phyloP scores from a whole-genome alignment of 176 grass and related monocot species.

The Ensete ventricosum region DNA sequence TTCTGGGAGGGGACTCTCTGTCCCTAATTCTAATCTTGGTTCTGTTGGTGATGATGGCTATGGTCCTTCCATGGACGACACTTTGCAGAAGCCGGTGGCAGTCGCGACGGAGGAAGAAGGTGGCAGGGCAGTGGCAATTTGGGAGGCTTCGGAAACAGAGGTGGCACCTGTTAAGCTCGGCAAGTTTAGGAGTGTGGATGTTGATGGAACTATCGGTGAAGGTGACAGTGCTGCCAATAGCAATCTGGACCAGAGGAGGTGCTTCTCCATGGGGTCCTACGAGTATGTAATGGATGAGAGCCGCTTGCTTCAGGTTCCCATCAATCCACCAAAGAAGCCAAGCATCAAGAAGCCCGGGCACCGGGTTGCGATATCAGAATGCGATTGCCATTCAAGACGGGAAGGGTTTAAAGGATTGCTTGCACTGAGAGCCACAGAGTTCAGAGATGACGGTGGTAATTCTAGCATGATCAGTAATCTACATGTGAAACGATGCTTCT shows the following conservation, averaged over 20 bases:
- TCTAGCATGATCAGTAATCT: slow-evolving; percentile 15
- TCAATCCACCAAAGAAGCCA: slow-evolving; percentile 71
- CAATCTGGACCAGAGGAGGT: slow-evolving; percentile 55
- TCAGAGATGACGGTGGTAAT: neutral
- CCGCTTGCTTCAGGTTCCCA: slow-evolving; percentile 47
- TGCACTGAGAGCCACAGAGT: slow-evolving; percentile 11
- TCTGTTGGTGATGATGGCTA: slow-evolving; percentile 25
- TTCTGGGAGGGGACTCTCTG: slow-evolving; percentile 39
- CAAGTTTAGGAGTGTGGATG: slow-evolving; percentile 64
- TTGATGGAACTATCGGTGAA: slow-evolving; percentile 26
- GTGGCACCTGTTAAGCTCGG: slow-evolving; percentile 78
- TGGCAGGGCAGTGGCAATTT: too few relatives aligned
- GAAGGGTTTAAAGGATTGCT: slow-evolving; percentile 44
- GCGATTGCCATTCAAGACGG: slow-evolving; percentile 65
- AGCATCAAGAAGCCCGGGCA: slow-evolving; percentile 23
- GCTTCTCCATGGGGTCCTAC: slow-evolving; percentile 90
- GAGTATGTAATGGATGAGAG: slow-evolving; percentile 86
- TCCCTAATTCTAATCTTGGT: slow-evolving; percentile 24
- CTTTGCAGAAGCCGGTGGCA: slow-evolving; percentile 17
- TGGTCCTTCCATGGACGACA: slow-evolving; percentile 7
- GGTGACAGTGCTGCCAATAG: slow-evolving; percentile 26
- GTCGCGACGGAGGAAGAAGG: slow-evolving; percentile 17
- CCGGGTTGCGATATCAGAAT: slow-evolving; percentile 71
- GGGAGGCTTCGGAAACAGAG: slow-evolving; percentile 18
- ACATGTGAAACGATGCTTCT: slow-evolving; percentile 78